Evolutionary conservation across 1,284 basidiomycete species (phyloP).

Genomic region (Cystobasidium sp.): DNA sequence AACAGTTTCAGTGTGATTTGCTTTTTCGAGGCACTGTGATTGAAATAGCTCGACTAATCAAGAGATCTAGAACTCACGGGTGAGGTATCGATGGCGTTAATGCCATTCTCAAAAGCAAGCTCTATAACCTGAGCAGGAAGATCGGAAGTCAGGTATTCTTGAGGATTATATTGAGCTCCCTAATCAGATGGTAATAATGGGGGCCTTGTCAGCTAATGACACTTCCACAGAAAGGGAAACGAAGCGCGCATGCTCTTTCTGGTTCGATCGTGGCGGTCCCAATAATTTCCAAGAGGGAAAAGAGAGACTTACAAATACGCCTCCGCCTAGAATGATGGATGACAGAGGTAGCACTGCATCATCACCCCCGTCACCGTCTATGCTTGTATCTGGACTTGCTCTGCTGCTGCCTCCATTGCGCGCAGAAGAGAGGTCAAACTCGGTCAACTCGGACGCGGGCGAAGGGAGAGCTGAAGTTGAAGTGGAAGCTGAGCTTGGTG

Average conservation of each 20-base stretch:
- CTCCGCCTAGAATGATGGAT: slow-evolving; percentile 34
- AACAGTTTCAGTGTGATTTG: not conserved
- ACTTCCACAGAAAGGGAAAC: not conserved
- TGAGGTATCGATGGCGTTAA: slow-evolving; percentile 80
- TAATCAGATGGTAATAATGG: not conserved
- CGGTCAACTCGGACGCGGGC: slow-evolving; percentile 19
- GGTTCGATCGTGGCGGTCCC: slow-evolving; percentile 12
- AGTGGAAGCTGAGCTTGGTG: slow-evolving; percentile 16
- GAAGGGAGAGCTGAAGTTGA: slow-evolving; percentile 25
- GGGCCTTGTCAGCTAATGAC: not conserved
- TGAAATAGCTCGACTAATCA: slow-evolving; percentile 56
- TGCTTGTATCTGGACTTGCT: slow-evolving; percentile 21
- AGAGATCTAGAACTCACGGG: slow-evolving; percentile 59
- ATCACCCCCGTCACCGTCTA: slow-evolving; percentile 11
- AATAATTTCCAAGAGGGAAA: not conserved
- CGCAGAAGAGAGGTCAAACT: slow-evolving; percentile 19
- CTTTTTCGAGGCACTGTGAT: slow-evolving; percentile 17
- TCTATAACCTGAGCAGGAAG: slow-evolving; percentile 41
- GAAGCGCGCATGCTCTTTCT: not conserved
- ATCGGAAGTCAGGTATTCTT: slow-evolving; percentile 23
- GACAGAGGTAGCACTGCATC: slow-evolving; percentile 28
- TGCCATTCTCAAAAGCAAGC: slow-evolving; percentile 68
- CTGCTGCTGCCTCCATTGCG: slow-evolving; percentile 16
- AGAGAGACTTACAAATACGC: slow-evolving; percentile 45
- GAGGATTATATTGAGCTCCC: slow-evolving; percentile 30